A percentile compares a stretch with the other conserved stretches of the same genome.
Conservation (phyloP, 768 basidiomycete genomes). For the Jaapia argillacea region DNA sequence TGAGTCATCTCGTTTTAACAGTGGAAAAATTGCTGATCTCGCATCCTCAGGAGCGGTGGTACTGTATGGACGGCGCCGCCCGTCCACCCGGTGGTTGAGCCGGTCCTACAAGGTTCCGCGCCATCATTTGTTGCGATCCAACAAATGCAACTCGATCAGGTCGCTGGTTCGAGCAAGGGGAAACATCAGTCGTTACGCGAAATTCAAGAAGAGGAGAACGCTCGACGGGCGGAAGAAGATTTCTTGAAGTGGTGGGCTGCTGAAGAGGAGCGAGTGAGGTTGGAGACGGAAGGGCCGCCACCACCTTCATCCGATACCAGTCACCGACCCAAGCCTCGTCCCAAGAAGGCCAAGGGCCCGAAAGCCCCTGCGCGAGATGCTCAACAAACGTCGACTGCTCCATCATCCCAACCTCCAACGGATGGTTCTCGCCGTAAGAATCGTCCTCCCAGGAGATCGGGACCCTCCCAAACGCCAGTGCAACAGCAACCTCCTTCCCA, state of each 20-base stretch:
- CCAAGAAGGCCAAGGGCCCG: neutral
- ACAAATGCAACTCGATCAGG: constrained; percentile 56
- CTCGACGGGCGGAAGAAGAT: constrained; percentile 57
- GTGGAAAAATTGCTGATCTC: no score
- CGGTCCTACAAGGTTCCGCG: constrained; percentile 16
- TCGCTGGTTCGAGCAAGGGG: constrained; percentile 29
- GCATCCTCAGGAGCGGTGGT: constrained; percentile 19
- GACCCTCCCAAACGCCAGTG: no score
- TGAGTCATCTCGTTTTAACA: neutral
- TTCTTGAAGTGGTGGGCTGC: constrained; percentile 87
- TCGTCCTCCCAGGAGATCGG: neutral
- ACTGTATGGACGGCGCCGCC: constrained; percentile 62
- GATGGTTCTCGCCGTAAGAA: neutral
- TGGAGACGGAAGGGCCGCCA: constrained; percentile 26
- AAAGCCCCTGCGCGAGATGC: neutral
- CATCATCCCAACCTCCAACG: no score
- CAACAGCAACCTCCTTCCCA: no score
- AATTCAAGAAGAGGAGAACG: constrained; percentile 80
- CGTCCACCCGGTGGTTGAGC: constrained; percentile 32
- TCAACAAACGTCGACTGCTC: no score
- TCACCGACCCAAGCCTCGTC: neutral
- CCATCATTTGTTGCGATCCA: constrained; percentile 84
- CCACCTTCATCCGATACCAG: no score
- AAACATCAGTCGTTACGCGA: constrained; percentile 63
- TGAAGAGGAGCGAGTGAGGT: constrained; percentile 65